Percentiles rank a stretch among this genome's conserved stretches.
Evolutionary conservation across 345 rosid species (phyloP).

Genomic region (Arabis hirsuta): DNA sequence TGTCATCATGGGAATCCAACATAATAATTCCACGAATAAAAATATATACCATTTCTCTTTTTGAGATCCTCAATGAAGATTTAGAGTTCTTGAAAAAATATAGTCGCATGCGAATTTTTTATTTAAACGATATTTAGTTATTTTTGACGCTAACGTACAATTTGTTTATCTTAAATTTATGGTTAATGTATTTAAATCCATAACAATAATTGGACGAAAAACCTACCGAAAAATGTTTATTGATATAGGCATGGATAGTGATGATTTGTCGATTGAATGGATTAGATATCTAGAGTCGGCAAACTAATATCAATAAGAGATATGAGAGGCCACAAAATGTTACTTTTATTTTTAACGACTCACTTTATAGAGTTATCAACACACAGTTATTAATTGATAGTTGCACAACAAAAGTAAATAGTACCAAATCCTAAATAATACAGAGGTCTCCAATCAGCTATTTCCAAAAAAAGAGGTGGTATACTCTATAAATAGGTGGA

Average conservation of each 20-base stretch:
- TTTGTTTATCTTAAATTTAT: neutral
- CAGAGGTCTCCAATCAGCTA: slow-evolving; percentile 11
- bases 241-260: neutral
- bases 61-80: neutral
- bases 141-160: neutral
- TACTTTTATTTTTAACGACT: neutral
- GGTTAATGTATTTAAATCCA: neutral
- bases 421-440: slow-evolving; percentile 23
- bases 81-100: neutral
- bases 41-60: neutral
- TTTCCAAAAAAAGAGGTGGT: slow-evolving; percentile 7
- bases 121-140: neutral
- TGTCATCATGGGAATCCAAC: slow-evolving; percentile 5
- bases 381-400: slow-evolving; percentile 8
- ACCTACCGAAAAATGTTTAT: neutral
- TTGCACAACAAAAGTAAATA: slow-evolving; percentile 25
- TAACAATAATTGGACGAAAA: neutral
- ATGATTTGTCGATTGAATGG: neutral
- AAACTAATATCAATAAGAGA: slow-evolving; percentile 21
- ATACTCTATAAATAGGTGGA: slow-evolving; percentile 30
- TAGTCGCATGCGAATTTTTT: too few species aligned
- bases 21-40: slow-evolving; percentile 11
- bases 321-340: slow-evolving; percentile 23
- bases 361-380: neutral
- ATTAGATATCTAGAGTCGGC: slow-evolving; percentile 6